Evolutionary conservation across 345 rosid species (phyloP).

Genomic region (Turnera subulata): DNA sequence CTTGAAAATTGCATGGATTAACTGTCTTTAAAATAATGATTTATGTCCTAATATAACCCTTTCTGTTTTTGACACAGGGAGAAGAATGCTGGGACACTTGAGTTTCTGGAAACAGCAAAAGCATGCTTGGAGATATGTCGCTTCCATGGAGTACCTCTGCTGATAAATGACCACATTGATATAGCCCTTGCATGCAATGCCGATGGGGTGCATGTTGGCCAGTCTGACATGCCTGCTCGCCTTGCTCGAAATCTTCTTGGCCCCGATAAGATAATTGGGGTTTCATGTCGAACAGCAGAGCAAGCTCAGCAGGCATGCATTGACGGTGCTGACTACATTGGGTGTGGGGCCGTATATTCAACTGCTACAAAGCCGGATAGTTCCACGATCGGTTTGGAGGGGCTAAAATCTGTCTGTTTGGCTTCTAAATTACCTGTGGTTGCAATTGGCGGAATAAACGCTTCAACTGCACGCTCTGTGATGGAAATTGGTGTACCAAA

Average conservation of each 20-base stretch:
- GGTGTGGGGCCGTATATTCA: conserved; percentile 82
- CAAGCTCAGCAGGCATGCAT: conserved; percentile 83
- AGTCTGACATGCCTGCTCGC: conserved; percentile 70
- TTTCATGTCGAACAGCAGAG: conserved; percentile 78
- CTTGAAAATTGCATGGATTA: neutral
- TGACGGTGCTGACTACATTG: conserved; percentile 89
- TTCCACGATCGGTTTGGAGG: conserved; percentile 72
- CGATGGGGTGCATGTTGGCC: conserved; percentile 91
- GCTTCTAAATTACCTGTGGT: conserved; percentile 82
- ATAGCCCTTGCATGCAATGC: conserved; percentile 83
- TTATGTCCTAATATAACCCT: neutral
- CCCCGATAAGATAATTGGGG: conserved; percentile 80
- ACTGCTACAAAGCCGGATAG: conserved; percentile 76
- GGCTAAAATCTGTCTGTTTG: conserved; percentile 61
- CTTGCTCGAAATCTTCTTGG: conserved; percentile 70
- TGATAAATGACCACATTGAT: conserved; percentile 85
- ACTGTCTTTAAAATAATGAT: neutral
- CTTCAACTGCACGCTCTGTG: conserved; percentile 55
- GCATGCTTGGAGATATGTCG: conserved; percentile 62
- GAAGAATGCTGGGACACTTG: conserved; percentile 59
- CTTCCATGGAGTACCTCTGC: conserved; percentile 47
- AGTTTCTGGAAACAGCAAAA: conserved; percentile 66
- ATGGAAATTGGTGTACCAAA: conserved; percentile 46
- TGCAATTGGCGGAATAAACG: conserved; percentile 80
- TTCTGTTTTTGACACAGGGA: conserved; percentile 27